These are phyloP conservation scores for Trypethelium eluteriae DNA, from an alignment of 495 filamentous ascomycete species.

Conservation along the genomic window DNA sequence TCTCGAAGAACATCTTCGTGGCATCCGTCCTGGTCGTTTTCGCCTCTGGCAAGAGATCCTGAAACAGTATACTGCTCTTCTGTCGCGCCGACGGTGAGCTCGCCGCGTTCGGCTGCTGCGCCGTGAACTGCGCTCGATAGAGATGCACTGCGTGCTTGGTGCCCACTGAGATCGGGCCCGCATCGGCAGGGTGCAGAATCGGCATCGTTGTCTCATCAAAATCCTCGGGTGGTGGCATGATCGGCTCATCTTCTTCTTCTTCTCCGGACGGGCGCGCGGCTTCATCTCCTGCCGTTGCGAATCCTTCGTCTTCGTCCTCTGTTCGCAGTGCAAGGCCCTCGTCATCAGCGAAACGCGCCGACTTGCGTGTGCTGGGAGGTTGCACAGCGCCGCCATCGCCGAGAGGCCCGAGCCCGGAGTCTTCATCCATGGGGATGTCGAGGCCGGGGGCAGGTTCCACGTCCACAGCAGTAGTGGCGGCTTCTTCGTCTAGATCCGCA, in stretches of 20 bases:
- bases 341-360: constrained; percentile 68
- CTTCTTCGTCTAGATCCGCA: constrained; percentile 62
- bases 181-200: constrained; percentile 67
- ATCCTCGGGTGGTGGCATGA: constrained; percentile 28
- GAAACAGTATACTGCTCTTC: constrained; percentile 60
- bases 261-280: constrained; percentile 10
- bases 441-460: constrained; percentile 31
- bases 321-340: constrained; percentile 33
- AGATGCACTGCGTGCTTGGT: constrained; percentile 95
- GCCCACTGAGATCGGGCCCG: constrained; percentile 73
- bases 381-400: constrained; percentile 17
- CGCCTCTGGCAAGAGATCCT: constrained; percentile 77
- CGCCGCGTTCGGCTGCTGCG: constrained; percentile 47
- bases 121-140: constrained; percentile 76
- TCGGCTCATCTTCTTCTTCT: constrained; percentile 29
- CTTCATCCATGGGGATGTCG: constrained; percentile 29
- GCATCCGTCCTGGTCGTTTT: constrained; percentile 76
- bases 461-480: constrained; percentile 15
- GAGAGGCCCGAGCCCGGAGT: constrained; percentile 15
- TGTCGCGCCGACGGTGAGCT: constrained; percentile 50
- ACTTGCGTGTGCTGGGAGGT: constrained; percentile 52
- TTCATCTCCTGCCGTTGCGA: constrained; percentile 15
- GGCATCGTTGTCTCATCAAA: constrained; percentile 74
- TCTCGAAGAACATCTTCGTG: constrained; percentile 99
- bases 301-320: constrained; percentile 29